Conservation (phyloP, 768 basidiomycete species). For the Termitomyces sp. region DNA sequence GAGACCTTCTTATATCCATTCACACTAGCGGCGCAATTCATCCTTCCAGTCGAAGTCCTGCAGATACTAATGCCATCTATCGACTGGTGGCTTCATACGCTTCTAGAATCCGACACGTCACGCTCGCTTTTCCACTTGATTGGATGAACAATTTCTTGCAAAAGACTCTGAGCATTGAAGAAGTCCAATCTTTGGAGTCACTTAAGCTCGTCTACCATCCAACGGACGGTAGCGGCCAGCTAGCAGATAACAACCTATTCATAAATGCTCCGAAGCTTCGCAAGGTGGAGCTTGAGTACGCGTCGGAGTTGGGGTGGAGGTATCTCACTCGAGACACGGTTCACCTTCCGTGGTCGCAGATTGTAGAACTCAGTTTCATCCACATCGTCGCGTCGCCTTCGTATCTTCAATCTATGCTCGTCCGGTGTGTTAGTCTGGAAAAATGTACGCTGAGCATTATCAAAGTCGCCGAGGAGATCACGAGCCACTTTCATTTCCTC, state of each 20-base stretch:
- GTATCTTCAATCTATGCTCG: conserved; percentile 1
- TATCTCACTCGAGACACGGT: background rate
- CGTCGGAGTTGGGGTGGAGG: background rate
- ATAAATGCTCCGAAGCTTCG: background rate
- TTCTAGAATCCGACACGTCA: conserved; percentile 4
- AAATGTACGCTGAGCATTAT: conserved; percentile 2
- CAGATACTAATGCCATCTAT: background rate
- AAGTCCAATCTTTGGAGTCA: conserved; percentile 3
- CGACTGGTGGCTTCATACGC: conserved; percentile 1
- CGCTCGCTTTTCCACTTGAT: conserved; percentile 5
- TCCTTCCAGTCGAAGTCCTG: background rate
- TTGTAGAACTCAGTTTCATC: conserved; percentile 7
- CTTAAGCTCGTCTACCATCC: conserved; percentile 4
- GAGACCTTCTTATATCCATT: background rate
- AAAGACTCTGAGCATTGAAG: background rate
- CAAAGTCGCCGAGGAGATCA: background rate
- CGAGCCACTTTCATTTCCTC: background rate
- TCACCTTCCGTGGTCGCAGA: conserved; percentile 8
- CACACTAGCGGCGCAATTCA: background rate
- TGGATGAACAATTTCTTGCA: conserved; percentile 6
- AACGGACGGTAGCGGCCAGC: background rate
- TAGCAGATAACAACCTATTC: background rate
- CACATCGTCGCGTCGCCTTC: background rate
- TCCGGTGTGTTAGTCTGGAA: background rate
- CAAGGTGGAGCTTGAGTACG: conserved; percentile 4